Conservation (phyloP, 768 basidiomycete species). For the Zangia roseola region DNA sequence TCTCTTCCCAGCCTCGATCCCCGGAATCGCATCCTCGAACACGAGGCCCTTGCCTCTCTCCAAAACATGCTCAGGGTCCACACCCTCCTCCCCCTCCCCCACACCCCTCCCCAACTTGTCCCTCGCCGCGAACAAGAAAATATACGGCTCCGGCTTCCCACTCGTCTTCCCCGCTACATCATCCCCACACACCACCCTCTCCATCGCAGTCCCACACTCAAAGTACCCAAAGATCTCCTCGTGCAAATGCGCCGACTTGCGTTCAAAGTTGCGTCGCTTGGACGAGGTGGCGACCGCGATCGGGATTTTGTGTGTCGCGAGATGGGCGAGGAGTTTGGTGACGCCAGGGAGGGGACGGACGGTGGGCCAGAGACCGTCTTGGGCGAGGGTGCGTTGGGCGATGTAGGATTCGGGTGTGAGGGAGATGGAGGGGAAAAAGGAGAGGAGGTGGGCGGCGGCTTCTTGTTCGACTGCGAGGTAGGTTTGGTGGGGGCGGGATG, state of each 20-base stretch:
- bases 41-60: slow-evolving; percentile 69
- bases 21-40: slow-evolving; percentile 79
- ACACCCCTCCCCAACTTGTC: slow-evolving; percentile 55
- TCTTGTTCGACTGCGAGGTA: slow-evolving; percentile 54
- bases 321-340: slow-evolving; percentile 64
- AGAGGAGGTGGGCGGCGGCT: slow-evolving; percentile 65
- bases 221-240: slow-evolving; percentile 50
- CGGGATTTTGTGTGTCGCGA: slow-evolving; percentile 64
- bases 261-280: slow-evolving; percentile 56
- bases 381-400: slow-evolving; percentile 49
- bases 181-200: slow-evolving; percentile 69
- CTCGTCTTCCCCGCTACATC: slow-evolving; percentile 53
- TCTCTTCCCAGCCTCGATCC: slow-evolving; percentile 76
- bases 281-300: slow-evolving; percentile 84
- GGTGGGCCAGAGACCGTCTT: slow-evolving; percentile 67
- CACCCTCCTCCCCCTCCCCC: slow-evolving; percentile 41
- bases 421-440: slow-evolving; percentile 73
- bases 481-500: neutral
- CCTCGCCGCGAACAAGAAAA: slow-evolving; percentile 73
- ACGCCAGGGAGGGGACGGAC: slow-evolving; percentile 76
- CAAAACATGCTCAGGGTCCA: slow-evolving; percentile 34
- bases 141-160: slow-evolving; percentile 83
- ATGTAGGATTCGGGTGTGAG: slow-evolving; percentile 64
- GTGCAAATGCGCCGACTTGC: slow-evolving; percentile 64
- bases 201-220: slow-evolving; percentile 30